Conservation (phyloP, 2,329 filamentous ascomycete genomes). For the Aspergillus fumigatiaffinis region DNA sequence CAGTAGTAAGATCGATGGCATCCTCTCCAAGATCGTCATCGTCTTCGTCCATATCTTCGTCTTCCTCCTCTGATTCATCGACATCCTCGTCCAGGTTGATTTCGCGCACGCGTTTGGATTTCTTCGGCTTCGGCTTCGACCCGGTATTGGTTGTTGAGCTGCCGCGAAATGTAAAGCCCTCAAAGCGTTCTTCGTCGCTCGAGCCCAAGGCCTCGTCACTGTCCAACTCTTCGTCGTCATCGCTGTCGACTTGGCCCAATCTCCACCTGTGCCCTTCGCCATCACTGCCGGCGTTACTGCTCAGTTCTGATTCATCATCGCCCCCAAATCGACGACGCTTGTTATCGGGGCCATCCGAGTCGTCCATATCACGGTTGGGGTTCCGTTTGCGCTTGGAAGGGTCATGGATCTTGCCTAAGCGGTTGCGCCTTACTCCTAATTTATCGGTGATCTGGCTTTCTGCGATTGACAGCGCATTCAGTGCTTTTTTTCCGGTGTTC, state of each 20-base stretch:
- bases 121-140: conserved; percentile 27
- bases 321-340: conserved; percentile 43
- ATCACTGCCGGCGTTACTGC: conserved; percentile 72
- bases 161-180: conserved; percentile 67
- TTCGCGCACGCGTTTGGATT: conserved; percentile 27
- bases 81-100: conserved; percentile 50
- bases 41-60: conserved; percentile 44
- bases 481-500: conserved; percentile 44
- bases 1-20: conserved; percentile 59
- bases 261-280: conserved; percentile 83
- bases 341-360: conserved; percentile 35
- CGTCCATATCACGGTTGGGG: conserved; percentile 40
- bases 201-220: conserved; percentile 82
- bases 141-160: conserved; percentile 45
- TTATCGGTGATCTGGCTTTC: conserved; percentile 52
- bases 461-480: conserved; percentile 65
- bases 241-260: conserved; percentile 65
- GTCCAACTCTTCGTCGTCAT: conserved; percentile 66
- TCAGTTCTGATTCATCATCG: conserved; percentile 44
- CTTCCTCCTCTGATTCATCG: conserved; percentile 42
- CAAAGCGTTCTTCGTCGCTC: conserved; percentile 81
- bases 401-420: conserved; percentile 57
- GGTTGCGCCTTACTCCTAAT: conserved; percentile 52
- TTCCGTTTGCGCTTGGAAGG: conserved; percentile 38
- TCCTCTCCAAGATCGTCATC: conserved; percentile 63